A percentile compares a stretch with the other conserved stretches of the same genome.
These are phyloP conservation scores for Phytophthora agathidicida DNA, from an alignment of 352 stramenopile species.

Conservation along the genomic window DNA sequence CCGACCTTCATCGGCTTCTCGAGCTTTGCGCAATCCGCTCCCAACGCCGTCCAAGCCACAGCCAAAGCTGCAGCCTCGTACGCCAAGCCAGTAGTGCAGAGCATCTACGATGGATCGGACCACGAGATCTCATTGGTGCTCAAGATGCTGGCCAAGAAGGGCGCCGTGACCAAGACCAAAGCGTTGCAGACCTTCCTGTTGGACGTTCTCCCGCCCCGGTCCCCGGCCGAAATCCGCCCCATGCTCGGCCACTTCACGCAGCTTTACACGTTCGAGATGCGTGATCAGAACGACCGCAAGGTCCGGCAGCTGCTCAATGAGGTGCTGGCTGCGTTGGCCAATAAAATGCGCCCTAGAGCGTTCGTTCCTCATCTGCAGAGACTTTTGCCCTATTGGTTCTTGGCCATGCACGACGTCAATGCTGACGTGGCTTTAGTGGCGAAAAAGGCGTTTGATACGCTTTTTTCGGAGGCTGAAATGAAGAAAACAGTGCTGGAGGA, in stretches of 20 bases:
- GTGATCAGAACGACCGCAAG: constrained; percentile 85
- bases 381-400: constrained; percentile 78
- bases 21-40: constrained; percentile 53
- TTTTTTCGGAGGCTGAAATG: constrained; percentile 52
- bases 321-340: constrained; percentile 58
- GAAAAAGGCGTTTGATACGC: constrained; percentile 52
- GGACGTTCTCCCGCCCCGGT: constrained; percentile 66
- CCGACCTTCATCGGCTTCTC: constrained; percentile 77
- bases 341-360: constrained; percentile 72
- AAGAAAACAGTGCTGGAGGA: constrained; percentile 43
- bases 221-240: constrained; percentile 58
- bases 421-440: constrained; percentile 56
- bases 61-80: constrained; percentile 21
- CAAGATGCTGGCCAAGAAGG: constrained; percentile 89
- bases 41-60: constrained; percentile 15
- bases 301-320: constrained; percentile 80
- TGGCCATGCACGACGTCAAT: constrained; percentile 83
- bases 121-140: constrained; percentile 78
- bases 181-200: constrained; percentile 66
- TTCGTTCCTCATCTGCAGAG: constrained; percentile 75
- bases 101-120: constrained; percentile 82
- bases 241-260: constrained; percentile 84
- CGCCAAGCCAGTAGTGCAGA: constrained; percentile 33
- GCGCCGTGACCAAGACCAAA: constrained; percentile 82
- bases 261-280: constrained; percentile 81